phyloP scores from a whole-genome alignment of 768 basidiomycete species.

The Solioccasus polychromus region DNA sequence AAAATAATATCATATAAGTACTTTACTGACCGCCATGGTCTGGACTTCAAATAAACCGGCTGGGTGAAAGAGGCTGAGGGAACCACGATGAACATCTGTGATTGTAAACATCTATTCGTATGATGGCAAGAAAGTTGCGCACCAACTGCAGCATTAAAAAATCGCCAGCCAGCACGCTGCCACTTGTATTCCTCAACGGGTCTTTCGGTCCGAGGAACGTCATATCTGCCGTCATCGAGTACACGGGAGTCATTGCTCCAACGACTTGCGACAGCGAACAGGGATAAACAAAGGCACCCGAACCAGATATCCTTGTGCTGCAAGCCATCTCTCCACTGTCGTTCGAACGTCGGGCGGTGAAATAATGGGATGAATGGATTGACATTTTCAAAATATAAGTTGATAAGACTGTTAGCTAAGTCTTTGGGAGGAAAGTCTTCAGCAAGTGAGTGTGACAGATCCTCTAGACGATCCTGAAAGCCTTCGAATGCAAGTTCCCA shows the following conservation, averaged over 20 bases:
- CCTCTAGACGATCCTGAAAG: constrained; percentile 26
- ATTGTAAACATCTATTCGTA: constrained; percentile 4
- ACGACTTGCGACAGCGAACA: constrained; percentile 70
- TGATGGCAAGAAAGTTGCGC: constrained; percentile 10
- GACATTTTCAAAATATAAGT: constrained; percentile 62
- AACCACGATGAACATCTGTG: constrained; percentile 49
- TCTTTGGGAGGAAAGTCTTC: constrained; percentile 62
- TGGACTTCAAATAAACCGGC: constrained; percentile 64
- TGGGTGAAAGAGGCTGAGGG: constrained; percentile 52
- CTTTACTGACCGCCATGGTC: constrained; percentile 43
- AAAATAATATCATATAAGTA: neutral
- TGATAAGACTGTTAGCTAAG: constrained; percentile 56
- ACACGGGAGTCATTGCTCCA: constrained; percentile 65
- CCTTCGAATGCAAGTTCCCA: constrained; percentile 62
- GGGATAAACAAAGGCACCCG: constrained; percentile 51
- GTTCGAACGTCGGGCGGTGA: constrained; percentile 67
- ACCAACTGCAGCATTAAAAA: constrained; percentile 57
- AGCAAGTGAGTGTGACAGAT: constrained; percentile 33
- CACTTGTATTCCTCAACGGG: constrained; percentile 38
- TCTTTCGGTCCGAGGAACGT: constrained; percentile 19
- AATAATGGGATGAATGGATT: constrained; percentile 65
- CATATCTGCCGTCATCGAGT: constrained; percentile 33
- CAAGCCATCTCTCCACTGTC: constrained; percentile 52
- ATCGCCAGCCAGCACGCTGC: constrained; percentile 59
- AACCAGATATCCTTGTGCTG: constrained; percentile 61